Evolutionary conservation across 164 flowering plant genomes (phyloP).

Genomic region (Buxus sempervirens): DNA sequence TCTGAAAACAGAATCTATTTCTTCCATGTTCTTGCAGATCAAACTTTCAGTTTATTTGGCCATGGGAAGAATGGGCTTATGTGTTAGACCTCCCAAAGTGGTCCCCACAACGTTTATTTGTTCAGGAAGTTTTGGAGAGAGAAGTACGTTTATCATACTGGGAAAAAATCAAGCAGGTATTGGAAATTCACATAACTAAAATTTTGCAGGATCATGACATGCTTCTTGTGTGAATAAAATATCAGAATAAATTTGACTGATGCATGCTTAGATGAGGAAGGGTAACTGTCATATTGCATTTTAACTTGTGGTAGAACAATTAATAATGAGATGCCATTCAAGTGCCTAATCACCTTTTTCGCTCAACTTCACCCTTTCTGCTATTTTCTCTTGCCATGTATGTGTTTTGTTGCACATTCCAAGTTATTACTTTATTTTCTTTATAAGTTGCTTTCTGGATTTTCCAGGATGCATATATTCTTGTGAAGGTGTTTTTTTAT

Average conservation of each 20-base stretch:
- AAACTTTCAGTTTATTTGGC: conserved; percentile 98
- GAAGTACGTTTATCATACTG: conserved; percentile 97
- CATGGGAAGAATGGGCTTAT: conserved; percentile 98
- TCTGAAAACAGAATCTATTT: background rate
- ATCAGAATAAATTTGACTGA: background rate
- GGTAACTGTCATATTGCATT: background rate
- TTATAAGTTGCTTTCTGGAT: too few relatives aligned
- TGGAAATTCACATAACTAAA: background rate
- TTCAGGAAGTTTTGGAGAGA: conserved; percentile 95
- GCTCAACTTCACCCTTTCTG: background rate
- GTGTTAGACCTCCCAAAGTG: conserved; percentile 93
- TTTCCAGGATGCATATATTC: too few relatives aligned
- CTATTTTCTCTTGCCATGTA: too few relatives aligned
- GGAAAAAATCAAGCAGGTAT: conserved; percentile 98
- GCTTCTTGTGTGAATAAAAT: background rate
- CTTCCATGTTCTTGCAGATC: conserved; percentile 51
- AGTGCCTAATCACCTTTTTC: background rate
- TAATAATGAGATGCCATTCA: background rate
- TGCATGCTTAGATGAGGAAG: background rate
- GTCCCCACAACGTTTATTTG: conserved; percentile 97
- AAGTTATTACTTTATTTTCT: too few relatives aligned
- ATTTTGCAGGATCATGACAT: background rate
- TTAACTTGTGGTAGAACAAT: background rate
- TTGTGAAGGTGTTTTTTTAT: too few relatives aligned
- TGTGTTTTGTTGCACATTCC: too few relatives aligned